Base-by-base conservation (phyloP, 176 grass and related monocot genomes). In the Phragmites australis region DNA sequence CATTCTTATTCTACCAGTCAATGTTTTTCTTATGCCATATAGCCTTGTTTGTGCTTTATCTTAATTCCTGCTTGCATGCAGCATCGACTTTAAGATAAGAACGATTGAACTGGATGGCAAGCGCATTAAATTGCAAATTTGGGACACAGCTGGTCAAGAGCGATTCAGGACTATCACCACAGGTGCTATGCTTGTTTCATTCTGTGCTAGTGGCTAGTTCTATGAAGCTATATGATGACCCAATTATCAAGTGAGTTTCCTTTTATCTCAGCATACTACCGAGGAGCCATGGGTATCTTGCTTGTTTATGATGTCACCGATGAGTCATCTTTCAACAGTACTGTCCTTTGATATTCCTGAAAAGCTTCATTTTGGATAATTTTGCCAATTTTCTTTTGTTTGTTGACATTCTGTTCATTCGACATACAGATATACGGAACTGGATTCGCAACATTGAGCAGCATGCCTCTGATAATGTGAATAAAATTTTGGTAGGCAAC, bases 241-340 rank as follows among this genome's bases (percentile, higher is more conserved):
- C 53, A 79, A 50, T 19, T 51, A 19, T 64, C 71, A 77, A 55
- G 22, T 60, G 67, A 77, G 42, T 53, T 44, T 62, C 13, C 6
- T 71, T 74, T 84, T 43, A 27, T 72, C 57, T 79, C 85, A 93
- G 91, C 88, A 61, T 93, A 93, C 78, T 93, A 93, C 64, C 62
- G 91, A 82, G 91, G 91, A 82, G 91, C 91, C 60, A 90, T 93
- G 91, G 88, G 91, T 32, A 93, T 93, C 68, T 93, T 93, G 78
- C 88, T 94, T 74, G 92, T 94, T 22, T 91, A 94, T 74, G 91
- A 94, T 21, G 91, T 94, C 57, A 94, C 88, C 31, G 88, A 94
- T 22, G 88, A 91, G 65, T 90, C 91, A 5, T 94, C 91, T 81
- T 94, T 94, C 81, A 94, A 94, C 78, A 94, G 91, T 94, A 90